Evolutionary conservation across 2,329 filamentous ascomycete genomes (phyloP).

Genomic region (Phyllosticta capitalensis): DNA sequence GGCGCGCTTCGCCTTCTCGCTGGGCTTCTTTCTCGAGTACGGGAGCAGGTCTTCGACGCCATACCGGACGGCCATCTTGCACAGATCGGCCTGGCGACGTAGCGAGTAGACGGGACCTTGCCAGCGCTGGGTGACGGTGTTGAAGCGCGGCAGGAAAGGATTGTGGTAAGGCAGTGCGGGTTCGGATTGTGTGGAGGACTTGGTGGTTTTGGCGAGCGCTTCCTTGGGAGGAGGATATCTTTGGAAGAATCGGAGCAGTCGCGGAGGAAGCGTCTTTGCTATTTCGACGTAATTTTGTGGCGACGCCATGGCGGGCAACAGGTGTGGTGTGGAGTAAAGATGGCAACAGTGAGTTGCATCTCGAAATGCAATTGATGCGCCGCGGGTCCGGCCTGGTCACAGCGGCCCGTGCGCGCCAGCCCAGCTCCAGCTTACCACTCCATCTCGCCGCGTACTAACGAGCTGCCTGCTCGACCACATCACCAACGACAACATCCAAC

Average conservation of each 20-base stretch:
- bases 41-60: constrained; percentile 77
- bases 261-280: constrained; percentile 64
- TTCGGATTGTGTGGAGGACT: background rate
- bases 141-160: constrained; percentile 73
- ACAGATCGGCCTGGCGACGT: constrained; percentile 79
- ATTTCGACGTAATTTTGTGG: constrained; percentile 39
- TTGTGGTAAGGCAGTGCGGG: constrained; percentile 50
- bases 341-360: background rate
- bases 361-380: background rate
- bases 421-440: constrained; percentile 4
- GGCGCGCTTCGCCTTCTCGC: constrained; percentile 53
- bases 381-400: background rate
- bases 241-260: constrained; percentile 77
- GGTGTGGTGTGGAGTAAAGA: background rate
- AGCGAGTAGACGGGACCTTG: constrained; percentile 74
- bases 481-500: constrained; percentile 11
- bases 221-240: constrained; percentile 63
- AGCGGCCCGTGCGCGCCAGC: background rate
- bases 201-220: background rate
- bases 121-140: constrained; percentile 72
- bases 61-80: constrained; percentile 71
- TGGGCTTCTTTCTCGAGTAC: constrained; percentile 64
- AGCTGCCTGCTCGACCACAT: constrained; percentile 16
- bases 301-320: constrained; percentile 16
- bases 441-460: constrained; percentile 6